These are phyloP conservation scores for Diaporthe caulivora DNA, from an alignment of 2,329 filamentous ascomycete genomes.

Conservation along the genomic window DNA sequence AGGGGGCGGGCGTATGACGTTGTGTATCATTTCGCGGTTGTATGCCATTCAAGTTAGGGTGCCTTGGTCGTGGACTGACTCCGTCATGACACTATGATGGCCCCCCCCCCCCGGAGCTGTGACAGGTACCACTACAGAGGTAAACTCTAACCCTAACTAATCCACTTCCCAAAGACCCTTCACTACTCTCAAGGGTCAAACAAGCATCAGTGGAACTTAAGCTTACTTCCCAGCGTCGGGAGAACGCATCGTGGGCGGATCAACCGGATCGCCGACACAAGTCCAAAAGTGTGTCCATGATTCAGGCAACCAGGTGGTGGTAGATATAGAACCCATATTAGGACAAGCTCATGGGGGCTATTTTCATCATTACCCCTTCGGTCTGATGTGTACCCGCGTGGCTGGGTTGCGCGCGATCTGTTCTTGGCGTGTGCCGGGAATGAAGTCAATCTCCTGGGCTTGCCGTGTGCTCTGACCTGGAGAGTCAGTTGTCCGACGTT, in stretches of 20 bases:
- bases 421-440: slow-evolving; percentile 21
- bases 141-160: slow-evolving; percentile 8
- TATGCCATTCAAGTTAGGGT: neutral
- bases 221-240: neutral
- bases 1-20: neutral
- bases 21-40: neutral
- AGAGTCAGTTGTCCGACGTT: slow-evolving; percentile 27
- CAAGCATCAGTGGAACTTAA: neutral
- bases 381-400: slow-evolving; percentile 24
- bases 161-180: neutral
- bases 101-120: neutral
- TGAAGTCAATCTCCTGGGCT: slow-evolving; percentile 15
- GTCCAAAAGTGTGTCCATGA: neutral
- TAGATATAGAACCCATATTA: neutral
- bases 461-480: slow-evolving; percentile 20
- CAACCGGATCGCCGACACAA: slow-evolving; percentile 4
- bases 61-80: neutral
- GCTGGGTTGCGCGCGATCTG: slow-evolving; percentile 21
- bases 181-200: neutral
- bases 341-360: slow-evolving; percentile 4
- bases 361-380: neutral
- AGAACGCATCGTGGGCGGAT: neutral
- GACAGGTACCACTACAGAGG: slow-evolving; percentile 13
- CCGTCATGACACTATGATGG: neutral
- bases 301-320: neutral